Evolutionary conservation across 495 filamentous ascomycete genomes (phyloP), one percentile per base, ranked within the genome.

Genomic region (Penicillium robsamsonii): DNA sequence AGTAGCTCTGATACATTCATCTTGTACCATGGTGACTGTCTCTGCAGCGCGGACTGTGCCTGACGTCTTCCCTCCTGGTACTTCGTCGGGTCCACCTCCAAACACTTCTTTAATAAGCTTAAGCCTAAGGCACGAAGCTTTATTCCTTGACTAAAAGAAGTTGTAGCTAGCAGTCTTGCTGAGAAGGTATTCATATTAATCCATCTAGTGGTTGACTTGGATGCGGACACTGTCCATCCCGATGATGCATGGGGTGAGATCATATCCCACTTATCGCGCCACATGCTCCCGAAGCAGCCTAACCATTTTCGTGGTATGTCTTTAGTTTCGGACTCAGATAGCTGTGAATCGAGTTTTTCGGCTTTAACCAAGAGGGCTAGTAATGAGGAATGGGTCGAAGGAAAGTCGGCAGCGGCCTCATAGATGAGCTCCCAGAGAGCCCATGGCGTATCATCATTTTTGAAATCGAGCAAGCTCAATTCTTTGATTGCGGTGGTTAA

Each of bases 251-350:
- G 45, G 45, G 45, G 45, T 47, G 45, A 47, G 27, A 47, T 2
- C 13, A 47, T 47, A 47, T 47, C 45, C 45, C 45, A 47, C 11
- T 47, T 47, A 25, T 47, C 45, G 27, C 45, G 45, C 45, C 45
- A 47, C 27, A 47, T 47, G 45, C 45, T 47, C 45, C 45, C 45
- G 13, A 47, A 47, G 15, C 45, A 47, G 15, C 25, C 45, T 4
- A 47, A 24, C 45, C 24, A 47, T 47, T 47, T 18, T 4, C 15
- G 27, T 47, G 45, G 45, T 31, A 31, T 31, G 15, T 31, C 27
- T 47, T 47, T 31, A n/a, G 25, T 0, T 31, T 47, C 27, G 3
- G 45, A n/a, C 13, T 47, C 27, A 31, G 45, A 31, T 30, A 47
- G 11, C 15, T 31, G 45, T 47, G 45, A 47, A 18, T 47, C 27